Evolutionary conservation across 208 protist species (phyloP).

Genomic region (Crithidia acanthocephali): DNA sequence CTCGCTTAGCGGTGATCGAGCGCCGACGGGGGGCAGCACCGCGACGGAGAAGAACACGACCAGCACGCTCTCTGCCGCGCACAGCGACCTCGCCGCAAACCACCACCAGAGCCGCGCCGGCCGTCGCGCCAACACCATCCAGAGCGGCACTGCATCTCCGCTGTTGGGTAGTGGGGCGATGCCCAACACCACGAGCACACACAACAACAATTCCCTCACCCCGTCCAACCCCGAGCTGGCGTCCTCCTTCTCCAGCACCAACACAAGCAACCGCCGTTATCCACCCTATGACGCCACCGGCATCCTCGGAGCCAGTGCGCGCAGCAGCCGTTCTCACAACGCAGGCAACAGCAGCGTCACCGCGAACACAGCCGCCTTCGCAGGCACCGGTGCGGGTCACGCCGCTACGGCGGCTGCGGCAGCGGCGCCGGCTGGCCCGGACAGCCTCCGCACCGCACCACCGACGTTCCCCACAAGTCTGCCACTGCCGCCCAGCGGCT

Average conservation of each 20-base stretch:
- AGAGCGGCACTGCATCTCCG: background rate
- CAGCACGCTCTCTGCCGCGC: background rate
- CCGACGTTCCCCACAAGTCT: conserved; percentile 13
- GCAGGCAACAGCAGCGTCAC: background rate
- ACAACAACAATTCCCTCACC: background rate
- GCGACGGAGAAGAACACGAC: background rate
- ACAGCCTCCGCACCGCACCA: conserved; percentile 5
- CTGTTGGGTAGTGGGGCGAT: background rate
- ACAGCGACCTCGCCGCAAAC: conserved; percentile 10
- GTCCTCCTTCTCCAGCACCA: conserved; percentile 2
- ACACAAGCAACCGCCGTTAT: conserved; percentile 2
- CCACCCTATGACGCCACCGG: background rate
- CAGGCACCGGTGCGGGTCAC: too few species aligned
- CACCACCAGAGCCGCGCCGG: conserved; percentile 2
- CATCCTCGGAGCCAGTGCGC: background rate
- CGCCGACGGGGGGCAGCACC: background rate
- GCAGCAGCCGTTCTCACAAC: background rate
- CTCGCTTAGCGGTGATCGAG: background rate
- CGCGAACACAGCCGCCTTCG: background rate
- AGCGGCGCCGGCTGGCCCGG: background rate
- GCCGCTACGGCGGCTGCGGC: background rate
- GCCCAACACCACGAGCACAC: background rate
- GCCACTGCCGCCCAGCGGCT: conserved; percentile 7
- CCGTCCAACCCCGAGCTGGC: conserved; percentile 3
- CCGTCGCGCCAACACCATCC: conserved; percentile 5